Base-by-base conservation (phyloP, 2,329 filamentous ascomycete species). In the Hypoxylon sp. region DNA sequence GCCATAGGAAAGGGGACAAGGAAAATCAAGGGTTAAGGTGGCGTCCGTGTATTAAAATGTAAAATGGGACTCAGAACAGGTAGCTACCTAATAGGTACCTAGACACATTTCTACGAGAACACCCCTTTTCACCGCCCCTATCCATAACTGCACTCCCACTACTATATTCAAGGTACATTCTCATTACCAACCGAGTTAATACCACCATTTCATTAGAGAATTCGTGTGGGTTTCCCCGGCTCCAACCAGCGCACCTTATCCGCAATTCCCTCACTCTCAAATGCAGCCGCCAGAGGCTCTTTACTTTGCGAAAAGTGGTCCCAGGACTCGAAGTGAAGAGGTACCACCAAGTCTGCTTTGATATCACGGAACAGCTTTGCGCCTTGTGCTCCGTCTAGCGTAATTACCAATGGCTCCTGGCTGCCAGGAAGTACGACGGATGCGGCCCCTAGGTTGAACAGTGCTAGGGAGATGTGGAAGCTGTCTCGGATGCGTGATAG, bases 261-360 rank as follows among this genome's bases (percentile, higher is more conserved):
- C 6, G 23, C 46, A 5, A 83, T 65, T 0, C 79, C 80, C 32
- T 79, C 79, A 14, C 72, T 70, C 53, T 75, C 70, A 19, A 84
- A 79, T 4, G 65, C 76, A 48, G 72, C 45, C 0, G 30, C 43
- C 17, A 84, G 63, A 11, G 75, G 75, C 3, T 74, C 65, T 3
- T 75, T 73, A 36, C 72, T 69, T 68, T 84, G 76, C 0, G 77
- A 78, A 57, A 84, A 84, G 68, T 85, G 82, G 0, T 69, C 72
- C 83, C 83, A 86, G 1, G 76, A 76, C 52, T 85, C 82, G 59
- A 77, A 85, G 63, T 85, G 83, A 79, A 86, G 81, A 0, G 82
- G 83, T 1, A 85, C 77, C 10, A 85, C 64, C 1, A 79, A 60
- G 49, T 84, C 82, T 0, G 81, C 80, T 14, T 74, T 73, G 10